Evolutionary conservation across 371 early-diverging fungal species (phyloP), one percentile per base, ranked within the genome.

Genomic region (Mortierella sp.): DNA sequence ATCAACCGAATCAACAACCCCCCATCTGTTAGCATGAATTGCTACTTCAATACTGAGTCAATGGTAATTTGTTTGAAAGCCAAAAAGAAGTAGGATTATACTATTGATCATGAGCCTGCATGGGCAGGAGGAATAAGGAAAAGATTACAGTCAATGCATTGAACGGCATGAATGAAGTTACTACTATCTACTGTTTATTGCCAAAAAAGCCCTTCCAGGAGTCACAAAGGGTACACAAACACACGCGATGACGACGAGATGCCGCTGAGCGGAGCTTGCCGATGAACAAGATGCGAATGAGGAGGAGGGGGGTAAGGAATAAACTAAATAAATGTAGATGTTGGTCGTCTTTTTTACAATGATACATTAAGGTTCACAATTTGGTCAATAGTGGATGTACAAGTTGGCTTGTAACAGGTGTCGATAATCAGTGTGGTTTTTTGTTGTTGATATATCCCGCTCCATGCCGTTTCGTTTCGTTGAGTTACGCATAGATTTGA

Each of bases 181-280:
- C 52, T 63, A 52, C 52, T 63, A 32, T 48, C 33, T 15, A 28
- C 11, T 41, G 43, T 43, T 43, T 43, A 13, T 43, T 43, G 43
- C 13, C 13, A 43, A 53, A 53, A 53, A 53, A 50, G n/a, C n/a
- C 13, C 36, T 53, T 52, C 65, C 38, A 65, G 65, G 65, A 65
- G 65, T 41, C n/a, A 40, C n/a, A 32, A 24, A n/a, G n/a, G n/a
- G 36, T 50, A 58, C 71, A 71, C 65, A 65, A 64, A 71, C 58
- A 65, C 60, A 71, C 65, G 38, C 71, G 43, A 65, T 71, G 65
- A 71, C 71, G 65, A 52, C 60, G 38, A 63, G 45, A 1, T 70
- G 36, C 63, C 13, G 28, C 70, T 21, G 40, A 22, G n/a, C 36
- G 16, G 28, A 40, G 55, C 36, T 58, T 58, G 16, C 52, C 22